Conservation (phyloP, 129 eudicot genomes). For the Escallonia herrerae region DNA sequence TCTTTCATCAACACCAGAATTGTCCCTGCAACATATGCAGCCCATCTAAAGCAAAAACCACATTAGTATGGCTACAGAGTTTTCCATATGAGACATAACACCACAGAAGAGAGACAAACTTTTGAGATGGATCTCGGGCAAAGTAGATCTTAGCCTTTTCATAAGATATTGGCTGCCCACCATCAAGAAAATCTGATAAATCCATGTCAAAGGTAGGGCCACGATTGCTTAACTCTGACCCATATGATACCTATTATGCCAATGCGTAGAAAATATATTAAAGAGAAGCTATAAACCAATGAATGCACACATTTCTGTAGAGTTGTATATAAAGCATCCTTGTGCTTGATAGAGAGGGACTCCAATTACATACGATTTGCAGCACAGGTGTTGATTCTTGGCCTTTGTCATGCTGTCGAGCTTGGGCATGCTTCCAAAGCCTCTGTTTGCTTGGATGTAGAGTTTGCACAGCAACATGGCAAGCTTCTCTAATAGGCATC, state of each 20-base stretch:
- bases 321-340: neutral
- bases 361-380: conserved; percentile 60
- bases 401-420: conserved; percentile 79
- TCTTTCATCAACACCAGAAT: conserved; percentile 95
- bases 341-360: neutral
- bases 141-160: conserved; percentile 75
- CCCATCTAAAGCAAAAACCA: conserved; percentile 61
- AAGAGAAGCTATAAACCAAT: neutral
- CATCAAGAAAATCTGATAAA: conserved; percentile 86
- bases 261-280: conserved; percentile 1
- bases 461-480: conserved; percentile 92
- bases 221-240: conserved; percentile 94
- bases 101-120: conserved; percentile 25
- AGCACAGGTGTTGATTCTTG: conserved; percentile 79
- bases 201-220: conserved; percentile 99
- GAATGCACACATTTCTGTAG: neutral
- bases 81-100: too few relatives aligned
- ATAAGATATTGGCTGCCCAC: conserved; percentile 77
- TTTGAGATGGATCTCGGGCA: conserved; percentile 91
- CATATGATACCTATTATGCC: conserved; percentile 73
- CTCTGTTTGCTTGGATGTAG: conserved; percentile 76
- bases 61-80: conserved; percentile 4
- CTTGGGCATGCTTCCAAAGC: conserved; percentile 97
- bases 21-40: conserved; percentile 98
- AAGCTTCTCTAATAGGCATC: conserved; percentile 99